These are phyloP conservation scores for Leishmania major DNA, from an alignment of 208 protist species.

Conservation along the genomic window DNA sequence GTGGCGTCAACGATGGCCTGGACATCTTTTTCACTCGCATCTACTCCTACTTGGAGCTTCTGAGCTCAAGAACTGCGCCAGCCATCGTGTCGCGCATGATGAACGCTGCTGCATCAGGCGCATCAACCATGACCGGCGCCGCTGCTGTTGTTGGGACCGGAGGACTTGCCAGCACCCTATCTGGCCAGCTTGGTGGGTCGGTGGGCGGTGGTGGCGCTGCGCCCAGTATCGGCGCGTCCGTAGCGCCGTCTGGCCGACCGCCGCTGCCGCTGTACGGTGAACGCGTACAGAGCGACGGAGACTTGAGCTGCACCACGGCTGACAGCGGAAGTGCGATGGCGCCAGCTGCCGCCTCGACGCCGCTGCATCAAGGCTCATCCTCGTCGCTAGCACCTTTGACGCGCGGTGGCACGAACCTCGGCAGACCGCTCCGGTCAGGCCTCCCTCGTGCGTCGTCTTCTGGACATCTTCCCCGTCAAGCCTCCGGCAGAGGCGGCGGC, in stretches of 20 bases:
- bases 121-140: not conserved
- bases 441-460: not conserved
- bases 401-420: not conserved
- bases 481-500: not conserved
- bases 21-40: conserved; percentile 82
- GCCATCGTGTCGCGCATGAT: conserved; percentile 34
- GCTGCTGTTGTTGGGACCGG: not conserved
- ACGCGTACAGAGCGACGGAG: conserved; percentile 17
- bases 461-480: not conserved
- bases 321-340: not conserved
- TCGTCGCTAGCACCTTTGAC: not conserved
- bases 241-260: conserved; percentile 2
- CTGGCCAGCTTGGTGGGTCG: not conserved
- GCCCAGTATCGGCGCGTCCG: not conserved
- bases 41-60: conserved; percentile 54
- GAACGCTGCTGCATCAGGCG: conserved; percentile 14
- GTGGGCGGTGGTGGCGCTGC: not conserved
- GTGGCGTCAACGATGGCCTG: conserved; percentile 67
- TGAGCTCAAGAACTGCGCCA: conserved; percentile 52
- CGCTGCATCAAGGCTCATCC: not conserved
- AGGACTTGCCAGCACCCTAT: not conserved
- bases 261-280: conserved; percentile 18
- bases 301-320: not conserved
- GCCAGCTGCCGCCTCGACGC: no score
- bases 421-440: not conserved